Evolutionary conservation across 352 stramenopile genomes (phyloP).

Genomic region (Globisporangium carolinianum): DNA sequence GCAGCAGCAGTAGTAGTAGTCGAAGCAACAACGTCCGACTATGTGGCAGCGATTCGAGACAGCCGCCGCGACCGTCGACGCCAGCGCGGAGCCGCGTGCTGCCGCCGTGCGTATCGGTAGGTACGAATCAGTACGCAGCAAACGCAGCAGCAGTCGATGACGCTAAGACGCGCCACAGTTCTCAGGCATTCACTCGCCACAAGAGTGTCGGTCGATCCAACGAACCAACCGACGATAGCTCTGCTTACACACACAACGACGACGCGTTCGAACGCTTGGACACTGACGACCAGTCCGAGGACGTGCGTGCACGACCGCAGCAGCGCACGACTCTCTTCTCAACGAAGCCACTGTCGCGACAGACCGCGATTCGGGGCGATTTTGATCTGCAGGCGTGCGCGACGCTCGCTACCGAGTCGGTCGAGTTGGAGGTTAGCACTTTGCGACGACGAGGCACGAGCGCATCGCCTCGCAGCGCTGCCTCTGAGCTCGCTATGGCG

Average conservation of each 20-base stretch:
- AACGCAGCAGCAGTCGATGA: background rate
- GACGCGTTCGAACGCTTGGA: background rate
- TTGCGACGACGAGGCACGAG: background rate
- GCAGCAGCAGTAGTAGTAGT: background rate
- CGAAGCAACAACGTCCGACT: background rate
- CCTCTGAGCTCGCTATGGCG: no score
- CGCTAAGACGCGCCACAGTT: background rate
- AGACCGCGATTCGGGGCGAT: constrained; percentile 29
- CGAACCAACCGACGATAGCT: background rate
- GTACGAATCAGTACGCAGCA: constrained; percentile 1
- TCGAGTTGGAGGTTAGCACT: background rate
- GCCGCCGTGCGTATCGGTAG: constrained; percentile 3
- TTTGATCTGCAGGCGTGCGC: constrained; percentile 6
- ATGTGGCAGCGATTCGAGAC: background rate
- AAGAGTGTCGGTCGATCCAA: constrained; percentile 8
- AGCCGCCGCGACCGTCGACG: background rate
- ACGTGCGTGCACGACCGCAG: background rate
- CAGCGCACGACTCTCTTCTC: background rate
- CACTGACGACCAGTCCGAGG: background rate
- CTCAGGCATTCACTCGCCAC: constrained; percentile 1
- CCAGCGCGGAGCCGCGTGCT: constrained; percentile 3
- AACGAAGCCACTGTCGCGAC: constrained; percentile 15
- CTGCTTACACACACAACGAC: constrained; percentile 1
- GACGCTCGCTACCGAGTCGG: background rate
- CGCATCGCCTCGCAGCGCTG: background rate